These are phyloP conservation scores for Pseudogymnoascus destructans DNA, from an alignment of 2,329 filamentous ascomycete species.

Conservation along the genomic window DNA sequence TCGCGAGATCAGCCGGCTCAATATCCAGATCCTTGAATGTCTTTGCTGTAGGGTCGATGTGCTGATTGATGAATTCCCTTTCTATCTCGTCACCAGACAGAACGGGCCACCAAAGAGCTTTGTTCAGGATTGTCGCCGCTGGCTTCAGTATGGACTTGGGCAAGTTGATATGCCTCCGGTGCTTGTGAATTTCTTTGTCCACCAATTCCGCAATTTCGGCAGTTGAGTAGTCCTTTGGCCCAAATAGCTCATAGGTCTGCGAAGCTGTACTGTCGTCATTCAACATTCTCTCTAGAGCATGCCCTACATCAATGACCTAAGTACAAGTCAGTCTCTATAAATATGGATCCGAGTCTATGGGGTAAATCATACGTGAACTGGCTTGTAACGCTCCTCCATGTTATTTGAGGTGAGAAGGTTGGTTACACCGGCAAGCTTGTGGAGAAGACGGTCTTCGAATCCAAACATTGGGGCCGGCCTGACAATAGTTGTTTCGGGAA, in stretches of 20 bases:
- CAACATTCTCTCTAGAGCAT: slow-evolving; percentile 78
- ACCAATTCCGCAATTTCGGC: slow-evolving; percentile 77
- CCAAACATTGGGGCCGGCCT: slow-evolving; percentile 88
- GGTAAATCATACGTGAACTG: slow-evolving; percentile 59
- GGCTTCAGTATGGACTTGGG: slow-evolving; percentile 72
- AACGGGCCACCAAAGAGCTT: slow-evolving; percentile 76
- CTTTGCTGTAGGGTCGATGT: slow-evolving; percentile 81
- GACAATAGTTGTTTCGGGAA: slow-evolving; percentile 94
- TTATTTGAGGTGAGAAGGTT: slow-evolving; percentile 86
- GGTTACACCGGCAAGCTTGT: slow-evolving; percentile 65
- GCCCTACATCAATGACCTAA: slow-evolving; percentile 77
- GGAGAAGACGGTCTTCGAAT: slow-evolving; percentile 83
- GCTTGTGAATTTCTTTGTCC: slow-evolving; percentile 83
- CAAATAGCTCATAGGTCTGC: slow-evolving; percentile 89
- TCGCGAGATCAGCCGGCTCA: slow-evolving; percentile 71
- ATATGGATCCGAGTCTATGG: neutral
- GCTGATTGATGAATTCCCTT: slow-evolving; percentile 84
- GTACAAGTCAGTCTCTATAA: slow-evolving; percentile 1
- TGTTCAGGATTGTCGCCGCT: slow-evolving; percentile 61
- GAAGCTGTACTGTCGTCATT: slow-evolving; percentile 82
- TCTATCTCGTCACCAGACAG: slow-evolving; percentile 76
- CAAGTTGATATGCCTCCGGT: slow-evolving; percentile 80
- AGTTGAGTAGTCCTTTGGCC: slow-evolving; percentile 83
- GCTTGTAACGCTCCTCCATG: slow-evolving; percentile 82
- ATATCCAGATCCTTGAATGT: slow-evolving; percentile 92